Base-by-base conservation (phyloP, 2,329 filamentous ascomycete genomes). In the Ascochyta viciae-villosae region DNA sequence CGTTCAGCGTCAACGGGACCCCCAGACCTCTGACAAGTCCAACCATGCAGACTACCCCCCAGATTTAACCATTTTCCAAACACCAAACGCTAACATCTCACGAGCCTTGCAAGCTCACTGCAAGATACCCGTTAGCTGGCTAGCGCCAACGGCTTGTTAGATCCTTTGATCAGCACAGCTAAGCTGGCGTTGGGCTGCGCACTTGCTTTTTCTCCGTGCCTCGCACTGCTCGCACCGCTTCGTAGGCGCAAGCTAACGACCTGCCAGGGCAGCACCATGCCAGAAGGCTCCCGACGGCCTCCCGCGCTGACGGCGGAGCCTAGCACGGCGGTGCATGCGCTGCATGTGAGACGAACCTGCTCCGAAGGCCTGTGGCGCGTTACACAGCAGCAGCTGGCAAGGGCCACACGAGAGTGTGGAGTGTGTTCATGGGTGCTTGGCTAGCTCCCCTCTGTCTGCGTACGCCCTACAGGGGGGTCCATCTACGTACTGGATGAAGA, bases 271-370 rank as follows among this genome's bases (percentile, higher is more conserved):
- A 59, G 56, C 57, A 59, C 57, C 54, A 58, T 58, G 54, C 62
- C 58, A 56, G 57, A 63, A 65, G 65, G 61, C 54, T 57, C 49
- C 57, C 45, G 65, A 65, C 66, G 61, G 65, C 39, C 53, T 60
- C 61, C 59, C 61, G 57, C 47, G 50, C 59, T 72, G 70, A 74
- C 71, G 69, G 70, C 68, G 72, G 72, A 66, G 68, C 64, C 72
- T 74, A 74, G 70, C 63, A 66, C 46, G 48, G 44, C 54, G 47
- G 62, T 64, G 66, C 64, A 68, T 68, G 65, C 62, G 38, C 66
- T 66, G 61, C 49, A 48, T 51, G 53, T 56, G 37, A 46, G 46
- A 38, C 51, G 52, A 61, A 62, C 65, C 65, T 67, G 61, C 60
- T 8, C 62, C 54, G 52, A 55, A 65, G 65, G 69, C 63, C 60